Evolutionary conservation across 2,329 filamentous ascomycete species (phyloP).

Genomic region (Penicillium palitans): DNA sequence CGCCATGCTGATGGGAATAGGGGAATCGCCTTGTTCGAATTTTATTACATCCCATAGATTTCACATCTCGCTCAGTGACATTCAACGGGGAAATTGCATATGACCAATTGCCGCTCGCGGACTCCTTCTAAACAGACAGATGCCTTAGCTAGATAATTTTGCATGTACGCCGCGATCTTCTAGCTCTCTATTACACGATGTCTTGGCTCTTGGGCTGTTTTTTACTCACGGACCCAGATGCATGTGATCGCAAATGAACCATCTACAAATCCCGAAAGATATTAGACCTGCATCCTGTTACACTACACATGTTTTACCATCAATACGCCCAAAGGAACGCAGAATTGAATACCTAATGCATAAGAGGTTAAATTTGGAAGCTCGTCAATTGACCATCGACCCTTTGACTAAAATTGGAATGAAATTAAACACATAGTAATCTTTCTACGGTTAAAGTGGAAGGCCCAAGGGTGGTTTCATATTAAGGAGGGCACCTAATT

Average conservation of each 20-base stretch:
- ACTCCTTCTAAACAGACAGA: not conserved
- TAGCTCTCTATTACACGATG: too few species aligned
- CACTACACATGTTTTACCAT: too few species aligned
- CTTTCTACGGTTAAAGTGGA: too few species aligned
- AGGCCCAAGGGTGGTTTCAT: too few species aligned
- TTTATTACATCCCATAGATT: not conserved
- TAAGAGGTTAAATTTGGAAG: too few species aligned
- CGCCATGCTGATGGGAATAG: too few species aligned
- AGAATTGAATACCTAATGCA: not conserved
- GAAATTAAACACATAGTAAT: too few species aligned
- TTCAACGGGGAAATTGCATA: too few species aligned
- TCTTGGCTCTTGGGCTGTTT: not conserved
- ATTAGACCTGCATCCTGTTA: not conserved
- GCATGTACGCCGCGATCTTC: not conserved
- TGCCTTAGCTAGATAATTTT: not conserved
- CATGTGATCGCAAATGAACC: not conserved
- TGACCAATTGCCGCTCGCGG: not conserved
- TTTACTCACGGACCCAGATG: not conserved
- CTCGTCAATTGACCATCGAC: too few species aligned
- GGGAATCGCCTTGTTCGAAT: not conserved
- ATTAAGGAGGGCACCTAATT: too few species aligned
- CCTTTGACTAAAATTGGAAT: too few species aligned
- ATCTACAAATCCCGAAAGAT: not conserved
- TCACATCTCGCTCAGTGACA: not conserved
- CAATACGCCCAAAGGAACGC: too few species aligned